These are phyloP conservation scores for Cladosporium sp. DNA, from an alignment of 2,329 filamentous ascomycete species.

Conservation along the genomic window DNA sequence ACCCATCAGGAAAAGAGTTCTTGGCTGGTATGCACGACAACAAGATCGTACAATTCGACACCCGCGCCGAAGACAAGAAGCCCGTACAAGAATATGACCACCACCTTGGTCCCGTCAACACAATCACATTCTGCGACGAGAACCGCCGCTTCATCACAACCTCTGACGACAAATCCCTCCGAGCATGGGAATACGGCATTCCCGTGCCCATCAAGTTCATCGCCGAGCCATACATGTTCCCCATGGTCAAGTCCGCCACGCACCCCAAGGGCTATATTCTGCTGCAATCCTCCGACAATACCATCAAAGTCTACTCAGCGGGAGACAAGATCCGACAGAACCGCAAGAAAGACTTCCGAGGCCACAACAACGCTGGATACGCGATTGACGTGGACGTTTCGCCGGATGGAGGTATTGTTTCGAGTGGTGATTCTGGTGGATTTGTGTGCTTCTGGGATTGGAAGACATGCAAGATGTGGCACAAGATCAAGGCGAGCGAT, in stretches of 20 bases:
- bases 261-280: slow-evolving; percentile 95
- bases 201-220: slow-evolving; percentile 98
- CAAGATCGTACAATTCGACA: slow-evolving; percentile 97
- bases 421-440: slow-evolving; percentile 79
- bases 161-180: slow-evolving; percentile 90
- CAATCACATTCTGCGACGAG: slow-evolving; percentile 91
- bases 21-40: slow-evolving; percentile 97
- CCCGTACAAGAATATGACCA: slow-evolving; percentile 97
- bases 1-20: slow-evolving; percentile 78
- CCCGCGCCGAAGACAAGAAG: slow-evolving; percentile 51
- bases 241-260: slow-evolving; percentile 76
- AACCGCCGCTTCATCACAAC: slow-evolving; percentile 96
- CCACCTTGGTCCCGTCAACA: slow-evolving; percentile 96
- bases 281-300: slow-evolving; percentile 91
- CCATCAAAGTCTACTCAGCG: slow-evolving; percentile 90
- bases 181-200: slow-evolving; percentile 98
- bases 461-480: slow-evolving; percentile 99
- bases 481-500: slow-evolving; percentile 85
- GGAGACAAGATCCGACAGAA: slow-evolving; percentile 97
- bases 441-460: slow-evolving; percentile 98
- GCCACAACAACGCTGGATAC: slow-evolving; percentile 93
- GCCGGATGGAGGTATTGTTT: slow-evolving; percentile 87
- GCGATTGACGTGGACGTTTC: slow-evolving; percentile 84
- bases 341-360: slow-evolving; percentile 91
- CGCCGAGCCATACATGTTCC: slow-evolving; percentile 96